Percentiles rank a stretch among this genome's conserved stretches.
Evolutionary conservation across 148 eudicot species (phyloP).

Genomic region (Persicaria maculosa): DNA sequence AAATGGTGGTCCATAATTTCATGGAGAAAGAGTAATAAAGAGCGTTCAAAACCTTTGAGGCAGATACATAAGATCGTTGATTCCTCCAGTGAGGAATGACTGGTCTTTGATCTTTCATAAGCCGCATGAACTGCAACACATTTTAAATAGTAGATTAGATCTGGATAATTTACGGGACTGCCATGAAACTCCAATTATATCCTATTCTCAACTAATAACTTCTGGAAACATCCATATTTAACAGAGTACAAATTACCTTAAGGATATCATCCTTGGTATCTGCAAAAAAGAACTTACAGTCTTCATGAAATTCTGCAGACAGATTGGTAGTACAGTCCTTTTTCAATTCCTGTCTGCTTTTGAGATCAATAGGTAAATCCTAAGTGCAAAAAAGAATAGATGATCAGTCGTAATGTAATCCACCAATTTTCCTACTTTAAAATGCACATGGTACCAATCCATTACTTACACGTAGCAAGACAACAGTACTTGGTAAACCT

Average conservation of each 20-base stretch:
- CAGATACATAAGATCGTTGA: conserved; percentile 72
- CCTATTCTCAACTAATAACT: neutral
- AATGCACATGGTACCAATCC: neutral
- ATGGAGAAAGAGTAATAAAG: neutral
- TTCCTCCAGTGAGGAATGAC: conserved; percentile 74
- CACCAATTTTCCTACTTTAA: neutral
- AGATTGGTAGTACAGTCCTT: conserved; percentile 61
- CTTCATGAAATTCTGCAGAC: conserved; percentile 76
- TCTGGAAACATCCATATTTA: neutral
- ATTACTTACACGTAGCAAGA: conserved; percentile 73
- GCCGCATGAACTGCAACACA: conserved; percentile 71
- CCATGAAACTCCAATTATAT: neutral
- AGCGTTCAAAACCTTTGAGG: conserved; percentile 55
- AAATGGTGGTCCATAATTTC: neutral
- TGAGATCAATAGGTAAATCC: conserved; percentile 76
- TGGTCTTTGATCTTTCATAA: conserved; percentile 73
- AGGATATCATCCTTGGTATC: conserved; percentile 85
- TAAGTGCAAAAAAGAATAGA: conserved; percentile 21
- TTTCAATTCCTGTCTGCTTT: conserved; percentile 58
- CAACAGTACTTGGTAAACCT: conserved; percentile 76
- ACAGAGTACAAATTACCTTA: conserved; percentile 41
- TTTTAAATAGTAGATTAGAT: conserved; percentile 3
- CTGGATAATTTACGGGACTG: neutral
- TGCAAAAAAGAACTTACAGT: conserved; percentile 72
- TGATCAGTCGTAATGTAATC: neutral